A percentile compares a stretch with the other conserved stretches of the same genome.
phyloP scores from a whole-genome alignment of 805 yeast genomes.

The Candida berthetii region DNA sequence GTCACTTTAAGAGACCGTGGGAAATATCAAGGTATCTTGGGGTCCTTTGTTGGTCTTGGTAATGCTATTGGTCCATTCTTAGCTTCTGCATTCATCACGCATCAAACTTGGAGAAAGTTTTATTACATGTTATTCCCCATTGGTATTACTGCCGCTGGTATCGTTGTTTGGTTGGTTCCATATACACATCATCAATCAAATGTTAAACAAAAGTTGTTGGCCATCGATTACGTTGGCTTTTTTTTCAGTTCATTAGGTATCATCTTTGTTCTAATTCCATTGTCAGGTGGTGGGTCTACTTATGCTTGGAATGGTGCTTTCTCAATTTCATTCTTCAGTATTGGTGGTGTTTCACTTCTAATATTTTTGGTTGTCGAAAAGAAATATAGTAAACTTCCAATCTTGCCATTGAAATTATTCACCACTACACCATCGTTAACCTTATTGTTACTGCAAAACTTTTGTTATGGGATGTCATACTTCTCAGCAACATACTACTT shows the following conservation, averaged over 20 bases:
- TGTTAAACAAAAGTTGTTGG: conserved; percentile 29
- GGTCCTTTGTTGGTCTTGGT: conserved; percentile 43
- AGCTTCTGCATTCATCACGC: conserved; percentile 31
- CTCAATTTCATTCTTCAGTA: conserved; percentile 26
- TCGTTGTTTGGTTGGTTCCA: conserved; percentile 24
- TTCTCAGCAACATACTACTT: conserved; percentile 38
- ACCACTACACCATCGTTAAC: conserved; percentile 24
- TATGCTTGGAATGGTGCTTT: conserved; percentile 40
- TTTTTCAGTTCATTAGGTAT: conserved; percentile 38
- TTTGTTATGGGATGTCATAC: conserved; percentile 43
- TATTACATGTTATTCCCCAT: conserved; percentile 32
- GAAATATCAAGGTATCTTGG: conserved; percentile 49
- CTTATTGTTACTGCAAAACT: conserved; percentile 22
- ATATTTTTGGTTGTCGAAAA: conserved; percentile 43
- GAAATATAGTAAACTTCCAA: conserved; percentile 42
- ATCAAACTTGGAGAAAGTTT: conserved; percentile 32
- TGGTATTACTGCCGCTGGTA: conserved; percentile 15
- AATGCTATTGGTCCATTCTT: conserved; percentile 37
- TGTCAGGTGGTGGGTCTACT: conserved; percentile 53
- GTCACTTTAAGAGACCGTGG: conserved; percentile 50
- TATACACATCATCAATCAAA: conserved; percentile 8
- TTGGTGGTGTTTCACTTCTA: conserved; percentile 31
- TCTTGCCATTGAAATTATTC: conserved; percentile 45
- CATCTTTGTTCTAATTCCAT: conserved; percentile 41
- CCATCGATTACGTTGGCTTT: conserved; percentile 47